phyloP scores from a whole-genome alignment of 495 filamentous ascomycete species.

The Oidiodendron maius region DNA sequence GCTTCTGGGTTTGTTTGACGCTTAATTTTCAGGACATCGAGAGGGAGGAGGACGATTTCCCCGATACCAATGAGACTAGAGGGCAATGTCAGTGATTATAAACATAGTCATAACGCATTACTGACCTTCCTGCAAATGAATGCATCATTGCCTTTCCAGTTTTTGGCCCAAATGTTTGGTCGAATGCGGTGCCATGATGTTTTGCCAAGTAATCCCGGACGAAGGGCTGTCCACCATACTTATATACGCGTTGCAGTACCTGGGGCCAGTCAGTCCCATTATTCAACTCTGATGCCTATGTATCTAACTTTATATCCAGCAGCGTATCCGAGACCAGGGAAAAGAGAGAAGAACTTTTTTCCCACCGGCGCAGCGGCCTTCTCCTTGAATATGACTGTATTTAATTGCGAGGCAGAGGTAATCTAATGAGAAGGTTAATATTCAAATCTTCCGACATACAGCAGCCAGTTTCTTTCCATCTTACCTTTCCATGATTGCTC shows the following conservation, averaged over 20 bases:
- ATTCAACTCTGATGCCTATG: neutral
- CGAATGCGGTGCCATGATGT: constrained; percentile 78
- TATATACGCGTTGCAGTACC: constrained; percentile 94
- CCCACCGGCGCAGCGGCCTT: constrained; percentile 62
- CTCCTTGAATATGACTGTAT: constrained; percentile 90
- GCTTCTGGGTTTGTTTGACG: constrained; percentile 98
- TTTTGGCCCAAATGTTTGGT: constrained; percentile 86
- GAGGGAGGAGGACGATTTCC: constrained; percentile 89
- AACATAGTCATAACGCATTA: constrained; percentile 4
- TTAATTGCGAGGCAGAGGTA: constrained; percentile 55
- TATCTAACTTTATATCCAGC: constrained; percentile 85
- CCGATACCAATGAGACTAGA: constrained; percentile 87
- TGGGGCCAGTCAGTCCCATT: constrained; percentile 21
- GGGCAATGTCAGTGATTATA: constrained; percentile 10
- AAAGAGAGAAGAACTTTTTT: constrained; percentile 88
- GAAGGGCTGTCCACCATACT: constrained; percentile 97
- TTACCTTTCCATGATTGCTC: constrained; percentile 73
- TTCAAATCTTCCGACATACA: neutral
- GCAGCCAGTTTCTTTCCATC: neutral
- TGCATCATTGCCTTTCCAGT: constrained; percentile 98
- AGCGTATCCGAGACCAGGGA: constrained; percentile 94
- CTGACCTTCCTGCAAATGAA: constrained; percentile 85
- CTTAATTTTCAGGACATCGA: constrained; percentile 99
- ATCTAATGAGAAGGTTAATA: constrained; percentile 39
- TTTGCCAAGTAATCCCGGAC: constrained; percentile 82